phyloP scores from a whole-genome alignment of 2,329 filamentous ascomycete genomes.

The Elsinoe ampelina region DNA sequence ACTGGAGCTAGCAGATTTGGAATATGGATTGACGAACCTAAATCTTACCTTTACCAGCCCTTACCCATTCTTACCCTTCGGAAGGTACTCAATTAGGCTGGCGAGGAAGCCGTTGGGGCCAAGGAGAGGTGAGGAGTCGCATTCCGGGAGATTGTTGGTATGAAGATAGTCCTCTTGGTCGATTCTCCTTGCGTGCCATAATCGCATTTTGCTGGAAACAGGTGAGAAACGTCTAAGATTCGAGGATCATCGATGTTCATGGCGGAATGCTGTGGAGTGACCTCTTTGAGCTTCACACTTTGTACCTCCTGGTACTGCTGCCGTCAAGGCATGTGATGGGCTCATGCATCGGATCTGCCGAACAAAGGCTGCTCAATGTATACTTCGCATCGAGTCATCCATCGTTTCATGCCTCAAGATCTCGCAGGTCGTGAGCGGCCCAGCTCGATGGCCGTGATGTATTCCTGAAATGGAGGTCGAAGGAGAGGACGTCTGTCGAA shows the following conservation, averaged over 20 bases:
- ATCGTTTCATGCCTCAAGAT: too few relatives aligned
- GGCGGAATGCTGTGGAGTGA: neutral
- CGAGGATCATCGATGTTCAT: neutral
- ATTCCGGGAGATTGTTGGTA: slow-evolving; percentile 5
- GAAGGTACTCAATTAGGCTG: neutral
- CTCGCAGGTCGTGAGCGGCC: too few relatives aligned
- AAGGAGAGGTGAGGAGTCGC: neutral
- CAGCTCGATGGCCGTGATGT: neutral
- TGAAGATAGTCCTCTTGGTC: neutral
- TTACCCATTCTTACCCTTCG: neutral
- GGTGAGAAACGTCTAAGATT: neutral
- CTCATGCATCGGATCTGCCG: neutral
- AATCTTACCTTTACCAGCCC: neutral
- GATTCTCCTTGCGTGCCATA: neutral
- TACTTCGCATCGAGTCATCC: too few relatives aligned
- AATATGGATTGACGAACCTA: neutral
- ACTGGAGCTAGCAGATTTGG: neutral
- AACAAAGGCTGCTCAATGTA: too few relatives aligned
- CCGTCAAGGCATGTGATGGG: neutral
- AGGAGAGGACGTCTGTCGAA: neutral
- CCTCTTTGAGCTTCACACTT: neutral
- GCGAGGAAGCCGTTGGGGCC: neutral
- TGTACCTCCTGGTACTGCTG: neutral
- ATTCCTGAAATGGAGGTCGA: neutral
- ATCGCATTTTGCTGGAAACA: neutral